phyloP scores from a whole-genome alignment of 2,329 filamentous ascomycete genomes.

The Colletotrichum echinochloae region DNA sequence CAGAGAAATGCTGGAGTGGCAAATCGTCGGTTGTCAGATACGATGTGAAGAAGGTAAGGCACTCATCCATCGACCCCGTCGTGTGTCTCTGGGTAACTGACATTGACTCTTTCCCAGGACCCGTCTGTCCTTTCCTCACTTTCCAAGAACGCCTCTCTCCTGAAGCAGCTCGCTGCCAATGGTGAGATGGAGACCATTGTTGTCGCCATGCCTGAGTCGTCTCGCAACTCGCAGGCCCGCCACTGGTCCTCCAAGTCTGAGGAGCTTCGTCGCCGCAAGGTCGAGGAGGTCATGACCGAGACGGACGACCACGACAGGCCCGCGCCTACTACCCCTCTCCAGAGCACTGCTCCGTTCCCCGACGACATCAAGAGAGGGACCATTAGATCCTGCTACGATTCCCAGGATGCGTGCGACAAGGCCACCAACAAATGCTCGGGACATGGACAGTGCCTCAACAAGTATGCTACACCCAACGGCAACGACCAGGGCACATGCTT shows the following conservation, averaged over 20 bases:
- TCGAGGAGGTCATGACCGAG: constrained; percentile 59
- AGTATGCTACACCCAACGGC: constrained; percentile 62
- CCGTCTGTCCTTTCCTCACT: constrained; percentile 57
- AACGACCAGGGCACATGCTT: constrained; percentile 72
- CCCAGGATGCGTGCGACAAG: constrained; percentile 74
- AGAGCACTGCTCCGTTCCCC: constrained; percentile 49
- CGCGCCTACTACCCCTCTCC: constrained; percentile 15
- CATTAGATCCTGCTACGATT: constrained; percentile 81
- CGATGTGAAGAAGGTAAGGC: constrained; percentile 57
- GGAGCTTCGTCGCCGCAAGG: constrained; percentile 62
- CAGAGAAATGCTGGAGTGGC: constrained; percentile 59
- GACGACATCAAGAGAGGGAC: constrained; percentile 52
- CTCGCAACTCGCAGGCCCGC: constrained; percentile 51
- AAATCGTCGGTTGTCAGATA: constrained; percentile 58
- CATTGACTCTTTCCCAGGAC: constrained; percentile 18
- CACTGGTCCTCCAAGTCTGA: constrained; percentile 56
- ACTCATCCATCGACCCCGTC: too few relatives aligned
- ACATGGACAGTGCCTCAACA: constrained; percentile 81
- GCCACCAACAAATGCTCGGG: constrained; percentile 84
- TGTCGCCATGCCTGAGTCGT: constrained; percentile 65
- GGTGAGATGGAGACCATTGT: constrained; percentile 68
- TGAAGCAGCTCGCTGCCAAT: constrained; percentile 58
- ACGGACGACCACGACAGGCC: constrained; percentile 43
- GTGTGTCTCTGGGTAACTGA: constrained; percentile 4
- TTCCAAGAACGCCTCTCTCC: constrained; percentile 57